Percentiles rank a stretch among this genome's conserved stretches.
Evolutionary conservation across 164 flowering plant species (phyloP).

Genomic region (Umbellularia californica): DNA sequence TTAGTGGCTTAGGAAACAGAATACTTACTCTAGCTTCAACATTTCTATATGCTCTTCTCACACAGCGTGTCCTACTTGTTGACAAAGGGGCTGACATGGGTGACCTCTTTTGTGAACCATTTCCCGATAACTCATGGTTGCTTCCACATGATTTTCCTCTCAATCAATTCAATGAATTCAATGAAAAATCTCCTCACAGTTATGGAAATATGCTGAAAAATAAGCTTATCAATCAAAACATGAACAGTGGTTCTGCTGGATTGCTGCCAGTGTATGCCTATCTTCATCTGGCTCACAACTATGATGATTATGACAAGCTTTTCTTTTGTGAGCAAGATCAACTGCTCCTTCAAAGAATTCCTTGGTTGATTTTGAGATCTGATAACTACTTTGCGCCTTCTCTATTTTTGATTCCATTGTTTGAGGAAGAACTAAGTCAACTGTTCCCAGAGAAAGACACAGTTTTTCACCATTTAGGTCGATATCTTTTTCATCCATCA

Average conservation of each 20-base stretch:
- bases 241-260: conserved; percentile 5
- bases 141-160: conserved; percentile 71
- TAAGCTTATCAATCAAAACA: conserved; percentile 11
- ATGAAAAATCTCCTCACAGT: conserved; percentile 40
- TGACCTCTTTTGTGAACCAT: conserved; percentile 90
- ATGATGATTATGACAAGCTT: conserved; percentile 67
- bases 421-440: conserved; percentile 47
- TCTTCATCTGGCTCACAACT: conserved; percentile 72
- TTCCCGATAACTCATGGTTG: conserved; percentile 69
- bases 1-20: conserved; percentile 78
- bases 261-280: conserved; percentile 35
- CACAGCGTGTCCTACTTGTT: conserved; percentile 70
- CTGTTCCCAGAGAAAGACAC: conserved; percentile 72
- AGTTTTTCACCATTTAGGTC: conserved; percentile 73
- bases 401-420: conserved; percentile 71
- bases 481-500: conserved; percentile 80
- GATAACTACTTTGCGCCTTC: conserved; percentile 78
- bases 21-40: conserved; percentile 69
- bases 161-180: conserved; percentile 19
- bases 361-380: conserved; percentile 71
- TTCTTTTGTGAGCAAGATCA: conserved; percentile 86
- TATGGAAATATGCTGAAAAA: conserved; percentile 58
- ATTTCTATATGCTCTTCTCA: conserved; percentile 78
- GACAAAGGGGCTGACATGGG: conserved; percentile 63
- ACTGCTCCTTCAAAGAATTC: conserved; percentile 41